Conservation (phyloP, 306 rosid genomes). For the Citrullus colocynthis region DNA sequence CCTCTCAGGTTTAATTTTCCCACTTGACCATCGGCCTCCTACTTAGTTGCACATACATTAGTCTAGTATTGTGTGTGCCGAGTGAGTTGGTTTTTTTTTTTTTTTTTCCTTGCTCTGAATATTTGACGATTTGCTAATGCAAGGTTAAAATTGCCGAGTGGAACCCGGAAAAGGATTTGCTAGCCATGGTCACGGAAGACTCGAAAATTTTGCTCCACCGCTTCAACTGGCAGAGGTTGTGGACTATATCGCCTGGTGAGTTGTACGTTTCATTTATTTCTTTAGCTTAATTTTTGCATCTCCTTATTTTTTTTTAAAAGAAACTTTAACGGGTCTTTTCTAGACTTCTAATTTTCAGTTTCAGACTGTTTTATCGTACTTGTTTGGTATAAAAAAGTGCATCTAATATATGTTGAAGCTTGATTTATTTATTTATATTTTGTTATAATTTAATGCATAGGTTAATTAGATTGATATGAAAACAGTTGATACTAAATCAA, state of each 20-base stretch:
- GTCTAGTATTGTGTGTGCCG: neutral
- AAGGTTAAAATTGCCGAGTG: constrained; percentile 81
- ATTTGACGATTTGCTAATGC: constrained; percentile 8
- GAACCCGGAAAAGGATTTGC: constrained; percentile 96
- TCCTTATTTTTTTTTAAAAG: neutral
- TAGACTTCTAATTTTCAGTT: neutral
- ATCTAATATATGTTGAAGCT: neutral
- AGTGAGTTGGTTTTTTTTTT: neutral
- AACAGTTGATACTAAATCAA: neutral
- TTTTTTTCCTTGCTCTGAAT: neutral
- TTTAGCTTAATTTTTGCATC: neutral
- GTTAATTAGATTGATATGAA: neutral
- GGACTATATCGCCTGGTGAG: constrained; percentile 82
- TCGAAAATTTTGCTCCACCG: constrained; percentile 90
- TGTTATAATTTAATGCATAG: neutral
- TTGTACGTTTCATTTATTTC: neutral
- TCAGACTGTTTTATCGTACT: neutral
- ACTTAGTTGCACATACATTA: neutral
- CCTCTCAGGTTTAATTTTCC: constrained; percentile 47
- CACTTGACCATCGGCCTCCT: neutral
- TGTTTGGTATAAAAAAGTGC: neutral
- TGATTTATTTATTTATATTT: neutral
- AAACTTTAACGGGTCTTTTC: neutral
- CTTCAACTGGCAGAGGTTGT: constrained; percentile 91
- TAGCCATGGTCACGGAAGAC: constrained; percentile 91